These are phyloP conservation scores for Apiotrichum gamsii DNA, from an alignment of 1,284 basidiomycete species.

Conservation along the genomic window DNA sequence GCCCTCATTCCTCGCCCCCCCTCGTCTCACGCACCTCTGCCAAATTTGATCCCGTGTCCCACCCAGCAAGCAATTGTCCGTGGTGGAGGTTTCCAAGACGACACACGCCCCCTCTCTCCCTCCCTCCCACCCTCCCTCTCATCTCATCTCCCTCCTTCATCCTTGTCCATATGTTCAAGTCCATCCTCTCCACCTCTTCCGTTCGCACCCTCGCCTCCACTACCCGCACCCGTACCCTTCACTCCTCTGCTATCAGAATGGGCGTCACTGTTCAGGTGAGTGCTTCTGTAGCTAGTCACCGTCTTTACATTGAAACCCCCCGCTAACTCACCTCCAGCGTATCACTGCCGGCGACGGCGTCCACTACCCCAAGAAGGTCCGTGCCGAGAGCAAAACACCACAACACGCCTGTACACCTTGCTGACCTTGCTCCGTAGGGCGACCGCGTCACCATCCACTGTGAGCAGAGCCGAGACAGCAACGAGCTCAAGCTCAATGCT, in stretches of 20 bases:
- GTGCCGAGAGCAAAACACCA: too few relatives aligned
- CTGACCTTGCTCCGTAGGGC: conserved; percentile 1
- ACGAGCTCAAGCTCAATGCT: too few relatives aligned
- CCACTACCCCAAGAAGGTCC: conserved; percentile 43
- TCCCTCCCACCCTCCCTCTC: neutral
- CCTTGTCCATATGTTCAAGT: conserved; percentile 11
- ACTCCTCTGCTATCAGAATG: conserved; percentile 44
- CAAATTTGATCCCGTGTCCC: too few relatives aligned
- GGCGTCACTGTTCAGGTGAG: conserved; percentile 44
- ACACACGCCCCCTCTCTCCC: too few relatives aligned
- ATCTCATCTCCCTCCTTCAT: neutral
- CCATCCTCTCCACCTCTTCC: conserved; percentile 14
- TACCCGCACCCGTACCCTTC: conserved; percentile 31
- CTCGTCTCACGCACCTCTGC: too few relatives aligned
- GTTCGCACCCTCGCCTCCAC: conserved; percentile 13
- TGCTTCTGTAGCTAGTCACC: neutral
- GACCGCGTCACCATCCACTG: conserved; percentile 47
- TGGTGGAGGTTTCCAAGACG: neutral
- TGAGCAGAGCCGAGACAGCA: too few relatives aligned
- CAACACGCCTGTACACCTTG: too few relatives aligned
- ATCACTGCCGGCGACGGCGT: conserved; percentile 46
- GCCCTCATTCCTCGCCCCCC: too few relatives aligned
- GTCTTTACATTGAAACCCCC: neutral
- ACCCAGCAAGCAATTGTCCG: too few relatives aligned
- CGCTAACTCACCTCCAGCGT: conserved; percentile 19